These are phyloP conservation scores for Singerocomus inundabilis DNA, from an alignment of 1,284 basidiomycete species.

Conservation along the genomic window DNA sequence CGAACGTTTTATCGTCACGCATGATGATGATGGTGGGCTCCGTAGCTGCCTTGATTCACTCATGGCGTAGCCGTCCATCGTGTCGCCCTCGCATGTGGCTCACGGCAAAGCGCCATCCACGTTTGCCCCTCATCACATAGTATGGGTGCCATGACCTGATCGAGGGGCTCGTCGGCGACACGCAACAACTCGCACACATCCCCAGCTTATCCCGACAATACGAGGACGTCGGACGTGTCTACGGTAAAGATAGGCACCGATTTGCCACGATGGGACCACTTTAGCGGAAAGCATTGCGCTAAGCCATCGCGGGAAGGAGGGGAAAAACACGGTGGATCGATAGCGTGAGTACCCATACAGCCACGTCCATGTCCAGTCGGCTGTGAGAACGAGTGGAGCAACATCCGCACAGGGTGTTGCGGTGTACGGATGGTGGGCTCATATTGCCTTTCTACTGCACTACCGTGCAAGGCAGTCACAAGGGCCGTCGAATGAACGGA, in stretches of 20 bases:
- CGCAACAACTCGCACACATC: conserved; percentile 7
- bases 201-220: conserved; percentile 2
- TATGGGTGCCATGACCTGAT: conserved; percentile 25
- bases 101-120: conserved; percentile 21
- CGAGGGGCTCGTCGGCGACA: conserved; percentile 14
- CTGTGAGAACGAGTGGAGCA: conserved; percentile 16
- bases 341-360: conserved; percentile 9
- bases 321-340: conserved; percentile 14
- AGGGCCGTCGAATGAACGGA: conserved; percentile 19
- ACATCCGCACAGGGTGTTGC: conserved; percentile 2
- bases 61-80: conserved; percentile 10
- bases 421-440: conserved; percentile 6
- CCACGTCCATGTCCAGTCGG: not conserved
- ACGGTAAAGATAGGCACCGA: conserved; percentile 24
- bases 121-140: conserved; percentile 18
- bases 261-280: conserved; percentile 10
- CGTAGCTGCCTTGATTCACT: conserved; percentile 13
- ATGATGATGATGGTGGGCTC: conserved; percentile 14
- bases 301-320: conserved; percentile 19
- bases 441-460: conserved; percentile 9
- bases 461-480: conserved; percentile 1
- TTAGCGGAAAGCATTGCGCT: conserved; percentile 15
- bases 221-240: conserved; percentile 15
- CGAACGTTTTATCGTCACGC: conserved; percentile 16
- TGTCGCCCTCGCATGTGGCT: conserved; percentile 19